Evolutionary conservation across 345 rosid species (phyloP).

Genomic region (Passiflora organensis): DNA sequence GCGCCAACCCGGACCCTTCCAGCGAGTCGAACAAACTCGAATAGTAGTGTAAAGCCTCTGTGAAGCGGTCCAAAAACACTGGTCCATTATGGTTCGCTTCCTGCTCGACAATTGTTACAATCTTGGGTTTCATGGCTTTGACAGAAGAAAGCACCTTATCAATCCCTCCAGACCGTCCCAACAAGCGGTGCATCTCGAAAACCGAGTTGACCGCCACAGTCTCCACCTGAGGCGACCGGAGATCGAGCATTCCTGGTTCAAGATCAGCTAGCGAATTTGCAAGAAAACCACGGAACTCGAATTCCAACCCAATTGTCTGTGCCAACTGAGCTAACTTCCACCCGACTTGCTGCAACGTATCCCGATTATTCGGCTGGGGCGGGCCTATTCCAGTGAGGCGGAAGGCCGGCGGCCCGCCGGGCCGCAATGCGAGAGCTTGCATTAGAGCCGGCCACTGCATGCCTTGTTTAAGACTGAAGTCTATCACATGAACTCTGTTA

Average conservation of each 20-base stretch:
- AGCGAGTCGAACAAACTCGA: constrained; percentile 34
- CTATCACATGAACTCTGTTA: constrained; percentile 27
- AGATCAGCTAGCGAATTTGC: constrained; percentile 30
- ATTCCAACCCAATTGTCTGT: constrained; percentile 25
- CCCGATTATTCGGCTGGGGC: constrained; percentile 25
- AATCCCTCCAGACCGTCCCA: constrained; percentile 20
- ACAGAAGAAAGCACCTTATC: constrained; percentile 23
- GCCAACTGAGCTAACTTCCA: constrained; percentile 31
- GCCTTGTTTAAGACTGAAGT: constrained; percentile 31
- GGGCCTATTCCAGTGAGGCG: constrained; percentile 25
- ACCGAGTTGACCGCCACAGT: constrained; percentile 29
- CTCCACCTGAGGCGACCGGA: constrained; percentile 24
- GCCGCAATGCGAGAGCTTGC: constrained; percentile 24
- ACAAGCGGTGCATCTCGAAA: constrained; percentile 32
- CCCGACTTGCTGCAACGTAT: constrained; percentile 28
- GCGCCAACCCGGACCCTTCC: constrained; percentile 20
- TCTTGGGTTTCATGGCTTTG: constrained; percentile 31
- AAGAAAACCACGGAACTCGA: constrained; percentile 30
- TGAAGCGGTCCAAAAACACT: constrained; percentile 29
- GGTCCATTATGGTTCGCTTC: constrained; percentile 32
- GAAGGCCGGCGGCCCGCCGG: constrained; percentile 24
- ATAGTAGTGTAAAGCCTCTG: constrained; percentile 29
- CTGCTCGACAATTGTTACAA: constrained; percentile 29
- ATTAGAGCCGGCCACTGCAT: constrained; percentile 35
- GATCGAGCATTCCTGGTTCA: constrained; percentile 24